Evolutionary conservation across 805 yeast species (phyloP), one percentile per base, ranked within the genome.

Genomic region (Myxozyma melibiosi): DNA sequence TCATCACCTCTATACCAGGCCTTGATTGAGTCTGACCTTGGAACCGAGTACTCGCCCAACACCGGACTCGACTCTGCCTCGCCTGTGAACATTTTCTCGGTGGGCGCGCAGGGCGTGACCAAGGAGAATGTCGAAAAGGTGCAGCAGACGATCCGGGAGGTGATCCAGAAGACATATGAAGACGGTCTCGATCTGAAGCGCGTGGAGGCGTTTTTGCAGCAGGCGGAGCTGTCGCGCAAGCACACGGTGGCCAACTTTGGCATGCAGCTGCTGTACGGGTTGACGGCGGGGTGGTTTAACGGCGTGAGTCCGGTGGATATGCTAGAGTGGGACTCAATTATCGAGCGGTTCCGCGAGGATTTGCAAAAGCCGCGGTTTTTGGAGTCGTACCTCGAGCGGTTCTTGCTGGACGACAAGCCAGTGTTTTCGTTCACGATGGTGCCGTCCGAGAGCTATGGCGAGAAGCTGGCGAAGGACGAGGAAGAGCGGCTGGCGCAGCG

Each of bases 191-290:
- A 83, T 8, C 74, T 75, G 16, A 68, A 76, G 14, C 83, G 89
- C 66, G 80, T 94, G n/a, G 85, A 87, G 53, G 98, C 96, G 0
- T 81, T 92, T 48, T 77, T 94, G 37, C 95, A 90, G 71, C 98
- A 91, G 70, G 73, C 90, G 34, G 99, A 94, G 70, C 73, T 94
- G 30, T 73, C 83, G 34, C 85, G 89, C 69, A 89, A 89, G 65
- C 91, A 90, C 64, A 95, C 90, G 62, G 90, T 86, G 65, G 85
- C 98, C 0, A 88, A 88, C 58, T 94, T 90, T 74, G 99, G 99
- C 9, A 74, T 94, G 76, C 84, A 84, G 35, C 70, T 92, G 45
- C 75, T 92, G 33, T 83, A 83, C 68, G 79, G 89, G 0, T 62
- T 94, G 7, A 80, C 88, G n/a, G 88, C 96, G 7, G 84, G 89